Evolutionary conservation across 1,139 yeast species (phyloP), one percentile per base, ranked within the genome.

Genomic region (Geotrichum aggregatum): DNA sequence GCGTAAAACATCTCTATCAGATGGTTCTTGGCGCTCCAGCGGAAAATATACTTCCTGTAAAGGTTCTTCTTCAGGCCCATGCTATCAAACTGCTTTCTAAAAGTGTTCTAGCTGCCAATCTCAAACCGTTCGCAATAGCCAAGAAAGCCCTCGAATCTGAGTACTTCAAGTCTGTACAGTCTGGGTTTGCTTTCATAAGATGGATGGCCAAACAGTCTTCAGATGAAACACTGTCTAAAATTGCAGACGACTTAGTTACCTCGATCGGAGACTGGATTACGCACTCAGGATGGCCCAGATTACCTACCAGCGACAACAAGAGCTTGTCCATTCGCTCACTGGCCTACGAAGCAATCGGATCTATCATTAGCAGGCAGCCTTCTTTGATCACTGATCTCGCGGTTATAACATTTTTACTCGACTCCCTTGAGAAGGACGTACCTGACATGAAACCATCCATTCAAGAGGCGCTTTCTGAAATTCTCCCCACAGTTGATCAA

Each of bases 341-440:
- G 30, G 87, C 85, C 56, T 89, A 87, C 63, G 96, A 87, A 64
- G 82, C 94, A 0, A 68, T 89, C 44, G 92, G 95, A 1, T 76
- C 80, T 38, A 72, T 87, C 11, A 66, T 87, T 46, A 76, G 76
- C 51, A 72, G 79, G 19, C 75, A 77, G 30, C 76, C 82, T 0
- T 64, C 65, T 0, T 67, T 82, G 16, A 66, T 83, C 33, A 59
- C 52, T 2, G 62, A 58, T 41, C 43, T 51, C 16, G 46, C 54
- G 39, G 50, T 52, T 57, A 66, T 88, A 49, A 79, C 78, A 47
- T 88, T 88, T 62, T 68, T 92, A 30, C 81, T 91, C 59, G 81
- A 82, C 43, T 82, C 94, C n/a, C 68, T 91, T 40, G 78, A 76
- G 52, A 79, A 79, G 0, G 97, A 89, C 58, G 61, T 75, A 6